Base-by-base conservation (phyloP, 192 early-diverging fungal genomes). In the Backusella morwellensis region DNA sequence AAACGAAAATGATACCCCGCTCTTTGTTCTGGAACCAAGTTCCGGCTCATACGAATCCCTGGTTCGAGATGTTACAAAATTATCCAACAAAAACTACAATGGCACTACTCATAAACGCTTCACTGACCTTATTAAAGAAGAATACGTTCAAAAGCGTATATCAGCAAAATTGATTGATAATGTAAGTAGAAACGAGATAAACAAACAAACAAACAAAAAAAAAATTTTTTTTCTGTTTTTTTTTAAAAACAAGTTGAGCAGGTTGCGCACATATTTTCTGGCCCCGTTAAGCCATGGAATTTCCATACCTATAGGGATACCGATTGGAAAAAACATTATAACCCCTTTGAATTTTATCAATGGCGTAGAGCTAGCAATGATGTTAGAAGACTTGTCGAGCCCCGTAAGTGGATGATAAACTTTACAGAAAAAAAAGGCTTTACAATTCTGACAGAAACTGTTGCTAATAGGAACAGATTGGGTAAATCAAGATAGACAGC, bases 401-500 rank as follows among this genome's bases (percentile, higher is more conserved):
- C 36, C 7, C 23, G 70, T 71, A 71, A 21, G 38, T 71, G 36
- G 9, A 38, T 42, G 41, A 42, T 42, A 14, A 15, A 42, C 41
- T 42, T 42, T 42, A 42, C 6, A 38, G 23, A 3, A n/a, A 17
- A 40, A 54, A 8, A 54, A 47, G 0, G 9, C 3, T 42, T 59
- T 35, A 6, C 21, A 50, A 34, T 36, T 36, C 42, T 59, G 15
- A 26, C 17, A 52, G 29, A 35, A 26, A 19, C 36, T 6, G 14
- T 52, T 50, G 35, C 3, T 40, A 29, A 9, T 54, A 54, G 73
- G n/a, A 40, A 74, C 26, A 7, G 56, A 54, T 7, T 78, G 77
- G 77, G 14, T 50, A 4, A 78, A 78, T 72, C 70, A 56, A 32
- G 35, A 66, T 1, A 50, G 77, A 23, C 70, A 59, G 34, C 19